Evolutionary conservation across 768 basidiomycete species (phyloP).

Genomic region (Auricularia cornea): DNA sequence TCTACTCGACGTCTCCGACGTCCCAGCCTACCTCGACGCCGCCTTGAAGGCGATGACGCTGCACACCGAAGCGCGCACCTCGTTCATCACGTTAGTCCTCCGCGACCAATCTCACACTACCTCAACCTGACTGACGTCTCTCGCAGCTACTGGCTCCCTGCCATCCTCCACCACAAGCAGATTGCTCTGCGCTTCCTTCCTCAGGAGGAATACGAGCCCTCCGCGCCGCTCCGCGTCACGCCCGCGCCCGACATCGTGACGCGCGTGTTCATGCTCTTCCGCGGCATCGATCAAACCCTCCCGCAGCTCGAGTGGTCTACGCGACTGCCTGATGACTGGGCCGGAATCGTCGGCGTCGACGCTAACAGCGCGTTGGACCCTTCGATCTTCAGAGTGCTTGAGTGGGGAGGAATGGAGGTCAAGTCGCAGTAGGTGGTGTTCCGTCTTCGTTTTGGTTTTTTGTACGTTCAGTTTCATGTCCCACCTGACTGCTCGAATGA

Average conservation of each 20-base stretch:
- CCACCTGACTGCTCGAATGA: too few species aligned
- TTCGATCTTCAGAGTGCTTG: conserved; percentile 31
- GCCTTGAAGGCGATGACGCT: conserved; percentile 23
- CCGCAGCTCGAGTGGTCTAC: too few species aligned
- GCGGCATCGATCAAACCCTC: conserved; percentile 20
- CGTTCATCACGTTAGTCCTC: conserved; percentile 37
- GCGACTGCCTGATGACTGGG: conserved; percentile 22
- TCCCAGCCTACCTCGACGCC: conserved; percentile 31
- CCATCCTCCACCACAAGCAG: conserved; percentile 29
- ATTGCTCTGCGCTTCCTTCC: conserved; percentile 39
- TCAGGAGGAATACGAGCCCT: conserved; percentile 21
- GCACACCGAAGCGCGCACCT: conserved; percentile 35
- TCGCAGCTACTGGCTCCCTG: conserved; percentile 37
- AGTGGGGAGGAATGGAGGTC: conserved; percentile 44
- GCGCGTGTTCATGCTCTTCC: conserved; percentile 42
- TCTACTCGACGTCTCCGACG: conserved; percentile 19
- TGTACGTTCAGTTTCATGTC: too few species aligned
- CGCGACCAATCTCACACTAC: too few species aligned
- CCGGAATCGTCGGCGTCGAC: conserved; percentile 26
- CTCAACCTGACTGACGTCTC: too few species aligned
- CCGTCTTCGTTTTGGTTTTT: too few species aligned
- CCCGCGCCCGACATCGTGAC: conserved; percentile 37
- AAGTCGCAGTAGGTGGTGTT: too few species aligned
- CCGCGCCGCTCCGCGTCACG: conserved; percentile 22
- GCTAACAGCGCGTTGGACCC: conserved; percentile 20